These are phyloP conservation scores for Backusella liffmaniae DNA, from an alignment of 192 early-diverging fungal genomes.

Conservation along the genomic window DNA sequence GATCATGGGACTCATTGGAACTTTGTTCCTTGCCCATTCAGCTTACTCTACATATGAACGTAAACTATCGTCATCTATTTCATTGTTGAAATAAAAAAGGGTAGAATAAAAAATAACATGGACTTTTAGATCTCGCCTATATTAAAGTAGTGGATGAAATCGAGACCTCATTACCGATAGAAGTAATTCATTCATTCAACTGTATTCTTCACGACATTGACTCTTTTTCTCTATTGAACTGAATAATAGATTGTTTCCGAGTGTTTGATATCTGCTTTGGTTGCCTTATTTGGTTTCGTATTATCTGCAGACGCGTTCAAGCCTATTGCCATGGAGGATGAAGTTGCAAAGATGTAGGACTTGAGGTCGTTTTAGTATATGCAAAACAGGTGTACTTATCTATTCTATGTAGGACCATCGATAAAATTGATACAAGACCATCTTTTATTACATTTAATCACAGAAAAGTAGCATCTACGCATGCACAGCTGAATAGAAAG, in stretches of 20 bases:
- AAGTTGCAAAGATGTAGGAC: conserved; percentile 60
- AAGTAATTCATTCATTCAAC: conserved; percentile 40
- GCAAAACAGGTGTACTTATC: neutral
- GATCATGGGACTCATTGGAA: conserved; percentile 32
- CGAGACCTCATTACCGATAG: conserved; percentile 42
- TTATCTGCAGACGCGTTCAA: conserved; percentile 55
- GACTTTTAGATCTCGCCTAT: conserved; percentile 48
- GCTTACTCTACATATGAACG: conserved; percentile 59
- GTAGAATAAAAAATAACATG: neutral
- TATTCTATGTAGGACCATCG: conserved; percentile 47
- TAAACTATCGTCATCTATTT: conserved; percentile 13
- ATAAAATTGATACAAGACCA: conserved; percentile 58
- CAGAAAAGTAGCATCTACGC: conserved; percentile 29
- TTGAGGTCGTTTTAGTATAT: too few species aligned
- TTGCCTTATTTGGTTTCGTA: conserved; percentile 48
- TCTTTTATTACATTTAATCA: conserved; percentile 60
- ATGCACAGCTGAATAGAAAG: conserved; percentile 20
- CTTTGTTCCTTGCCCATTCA: conserved; percentile 46
- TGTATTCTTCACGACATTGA: neutral
- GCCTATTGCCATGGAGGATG: conserved; percentile 56
- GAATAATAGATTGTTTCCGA: conserved; percentile 46
- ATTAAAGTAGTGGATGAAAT: conserved; percentile 49
- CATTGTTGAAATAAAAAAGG: neutral
- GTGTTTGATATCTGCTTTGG: conserved; percentile 44
- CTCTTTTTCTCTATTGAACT: neutral